Evolutionary conservation across 2,329 filamentous ascomycete species (phyloP).

Genomic region (Hymenoscyphus salicellus): DNA sequence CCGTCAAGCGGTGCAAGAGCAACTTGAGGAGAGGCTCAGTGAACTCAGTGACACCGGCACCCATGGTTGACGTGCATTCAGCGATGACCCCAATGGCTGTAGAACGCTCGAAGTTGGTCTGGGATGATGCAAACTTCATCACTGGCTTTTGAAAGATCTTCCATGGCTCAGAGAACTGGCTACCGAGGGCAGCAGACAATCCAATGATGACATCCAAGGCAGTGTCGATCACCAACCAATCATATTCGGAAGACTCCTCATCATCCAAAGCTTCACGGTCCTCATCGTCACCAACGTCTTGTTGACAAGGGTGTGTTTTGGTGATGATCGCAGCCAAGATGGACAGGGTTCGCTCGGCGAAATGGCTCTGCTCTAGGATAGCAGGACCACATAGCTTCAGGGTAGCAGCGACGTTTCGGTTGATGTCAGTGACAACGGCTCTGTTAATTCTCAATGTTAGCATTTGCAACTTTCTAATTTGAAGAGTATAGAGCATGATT

Average conservation of each 20-base stretch:
- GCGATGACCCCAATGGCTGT: conserved; percentile 89
- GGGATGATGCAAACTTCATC: conserved; percentile 81
- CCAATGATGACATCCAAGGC: conserved; percentile 87
- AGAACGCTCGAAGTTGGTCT: conserved; percentile 82
- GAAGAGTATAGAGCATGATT: conserved; percentile 27
- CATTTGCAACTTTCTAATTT: conserved; percentile 24
- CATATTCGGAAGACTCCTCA: conserved; percentile 83
- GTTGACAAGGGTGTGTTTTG: conserved; percentile 88
- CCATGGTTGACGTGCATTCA: conserved; percentile 85
- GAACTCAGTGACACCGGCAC: conserved; percentile 73
- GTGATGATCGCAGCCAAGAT: conserved; percentile 77
- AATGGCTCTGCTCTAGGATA: conserved; percentile 69
- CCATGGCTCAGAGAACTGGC: conserved; percentile 82
- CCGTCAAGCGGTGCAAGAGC: conserved; percentile 79
- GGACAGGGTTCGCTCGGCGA: conserved; percentile 73
- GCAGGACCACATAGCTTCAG: conserved; percentile 89
- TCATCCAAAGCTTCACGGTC: conserved; percentile 60
- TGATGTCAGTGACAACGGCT: conserved; percentile 88
- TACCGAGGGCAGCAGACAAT: conserved; percentile 76
- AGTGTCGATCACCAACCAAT: conserved; percentile 95
- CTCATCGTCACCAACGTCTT: conserved; percentile 81
- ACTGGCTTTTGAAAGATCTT: conserved; percentile 94
- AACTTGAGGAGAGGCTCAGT: conserved; percentile 74
- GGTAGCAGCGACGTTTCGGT: conserved; percentile 85
- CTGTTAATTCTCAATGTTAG: conserved; percentile 52